Evolutionary conservation across 129 eudicot genomes (phyloP).

Genomic region (Tanacetum coccineum): DNA sequence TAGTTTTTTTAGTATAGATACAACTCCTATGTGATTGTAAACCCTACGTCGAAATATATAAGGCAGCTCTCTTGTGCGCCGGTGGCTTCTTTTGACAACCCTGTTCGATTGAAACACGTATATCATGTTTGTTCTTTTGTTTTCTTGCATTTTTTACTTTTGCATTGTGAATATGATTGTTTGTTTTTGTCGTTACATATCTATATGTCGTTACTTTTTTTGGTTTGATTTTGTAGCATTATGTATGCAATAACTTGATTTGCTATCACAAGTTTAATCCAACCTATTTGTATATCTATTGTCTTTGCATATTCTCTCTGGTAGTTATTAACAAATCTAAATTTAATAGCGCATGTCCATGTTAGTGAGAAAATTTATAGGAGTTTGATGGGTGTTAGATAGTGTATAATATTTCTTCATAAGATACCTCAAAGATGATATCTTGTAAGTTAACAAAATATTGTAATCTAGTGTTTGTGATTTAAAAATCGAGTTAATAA

Average conservation of each 20-base stretch:
- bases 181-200: too few species aligned
- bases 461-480: constrained; percentile 5
- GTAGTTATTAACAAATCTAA: neutral
- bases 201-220: too few species aligned
- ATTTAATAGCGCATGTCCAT: neutral
- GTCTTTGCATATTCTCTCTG: too few species aligned
- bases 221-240: too few species aligned
- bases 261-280: neutral
- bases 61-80: too few species aligned
- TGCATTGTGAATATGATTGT: neutral
- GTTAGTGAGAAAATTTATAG: neutral
- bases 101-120: too few species aligned
- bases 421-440: constrained; percentile 3
- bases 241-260: neutral
- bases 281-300: neutral
- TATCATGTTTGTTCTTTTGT: neutral
- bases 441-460: neutral
- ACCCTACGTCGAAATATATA: too few species aligned
- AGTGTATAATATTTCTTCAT: neutral
- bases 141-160: neutral
- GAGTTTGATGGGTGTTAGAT: neutral
- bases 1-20: too few species aligned
- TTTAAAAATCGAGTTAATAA: constrained; percentile 12
- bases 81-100: too few species aligned
- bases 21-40: too few species aligned